A percentile compares a stretch with the other conserved stretches of the same genome.
phyloP scores from a whole-genome alignment of 495 filamentous ascomycete genomes.

The Pyronema domesticum region DNA sequence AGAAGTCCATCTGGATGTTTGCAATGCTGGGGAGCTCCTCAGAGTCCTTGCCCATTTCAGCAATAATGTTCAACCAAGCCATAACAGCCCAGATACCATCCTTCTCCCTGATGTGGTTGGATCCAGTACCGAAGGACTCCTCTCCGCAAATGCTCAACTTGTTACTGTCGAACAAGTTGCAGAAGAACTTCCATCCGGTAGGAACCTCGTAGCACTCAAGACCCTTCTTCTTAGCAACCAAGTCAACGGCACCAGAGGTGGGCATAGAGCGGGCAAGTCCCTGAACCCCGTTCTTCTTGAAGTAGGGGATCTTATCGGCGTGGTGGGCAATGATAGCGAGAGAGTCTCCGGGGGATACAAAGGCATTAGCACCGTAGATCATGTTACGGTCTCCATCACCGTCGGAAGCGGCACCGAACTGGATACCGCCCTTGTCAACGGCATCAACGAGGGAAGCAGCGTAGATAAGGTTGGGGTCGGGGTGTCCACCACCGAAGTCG shows the following conservation, averaged over 20 bases:
- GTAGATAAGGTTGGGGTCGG: conserved; percentile 96
- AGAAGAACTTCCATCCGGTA: conserved; percentile 99
- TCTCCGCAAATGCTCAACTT: conserved; percentile 98
- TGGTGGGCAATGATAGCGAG: conserved; percentile 96
- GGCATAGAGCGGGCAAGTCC: conserved; percentile 95
- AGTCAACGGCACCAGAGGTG: conserved; percentile 83
- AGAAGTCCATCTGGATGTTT: conserved; percentile 93
- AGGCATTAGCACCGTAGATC: conserved; percentile 94
- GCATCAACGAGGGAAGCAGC: conserved; percentile 86
- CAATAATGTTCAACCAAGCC: conserved; percentile 97
- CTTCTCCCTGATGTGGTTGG: conserved; percentile 98
- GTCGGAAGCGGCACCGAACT: conserved; percentile 90
- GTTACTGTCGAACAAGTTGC: conserved; percentile 86
- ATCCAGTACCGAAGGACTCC: conserved; percentile 95
- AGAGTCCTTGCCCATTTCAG: conserved; percentile 69
- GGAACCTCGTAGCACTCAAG: conserved; percentile 90
- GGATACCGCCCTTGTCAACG: conserved; percentile 77
- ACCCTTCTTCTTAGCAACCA: conserved; percentile 85
- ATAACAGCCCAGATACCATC: conserved; percentile 94
- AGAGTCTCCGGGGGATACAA: conserved; percentile 92
- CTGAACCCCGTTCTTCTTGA: conserved; percentile 89
- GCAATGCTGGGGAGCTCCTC: conserved; percentile 63
- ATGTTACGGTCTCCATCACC: conserved; percentile 98
- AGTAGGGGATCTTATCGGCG: conserved; percentile 86
- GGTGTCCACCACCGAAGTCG: conserved; percentile 93